These are phyloP conservation scores for Ceratopteris richardii DNA, from an alignment of 75 land plant genomes.

Conservation along the genomic window DNA sequence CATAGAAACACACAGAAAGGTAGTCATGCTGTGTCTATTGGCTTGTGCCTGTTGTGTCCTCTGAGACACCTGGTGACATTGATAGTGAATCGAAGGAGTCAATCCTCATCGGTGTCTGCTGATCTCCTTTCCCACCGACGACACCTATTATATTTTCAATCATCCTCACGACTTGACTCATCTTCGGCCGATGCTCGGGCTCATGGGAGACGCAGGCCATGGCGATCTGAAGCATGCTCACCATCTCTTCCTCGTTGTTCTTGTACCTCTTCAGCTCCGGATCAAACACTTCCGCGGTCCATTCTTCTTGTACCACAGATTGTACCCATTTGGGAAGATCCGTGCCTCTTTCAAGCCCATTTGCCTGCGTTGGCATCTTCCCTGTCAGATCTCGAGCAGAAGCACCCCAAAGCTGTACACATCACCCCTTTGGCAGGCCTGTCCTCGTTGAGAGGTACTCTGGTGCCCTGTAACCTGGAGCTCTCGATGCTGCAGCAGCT, in stretches of 20 bases:
- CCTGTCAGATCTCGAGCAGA: conserved; percentile 79
- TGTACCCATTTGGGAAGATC: conserved; percentile 64
- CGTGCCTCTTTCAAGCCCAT: conserved; percentile 9
- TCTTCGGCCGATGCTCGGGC: conserved; percentile 71
- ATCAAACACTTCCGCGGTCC: conserved; percentile 82
- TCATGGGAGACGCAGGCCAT: conserved; percentile 46
- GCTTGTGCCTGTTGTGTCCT: conserved; percentile 22
- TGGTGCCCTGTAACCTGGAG: conserved; percentile 79
- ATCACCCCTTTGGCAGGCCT: conserved; percentile 57
- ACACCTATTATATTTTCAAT: conserved; percentile 45
- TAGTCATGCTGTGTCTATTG: too few relatives aligned
- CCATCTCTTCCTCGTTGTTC: conserved; percentile 57
- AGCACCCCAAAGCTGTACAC: conserved; percentile 80
- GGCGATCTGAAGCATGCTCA: conserved; percentile 58
- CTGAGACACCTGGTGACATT: conserved; percentile 58
- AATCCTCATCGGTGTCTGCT: conserved; percentile 22
- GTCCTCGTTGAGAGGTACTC: conserved; percentile 48
- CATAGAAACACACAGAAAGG: too few relatives aligned
- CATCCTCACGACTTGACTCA: conserved; percentile 54
- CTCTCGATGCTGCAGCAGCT: conserved; percentile 38
- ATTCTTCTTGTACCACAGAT: conserved; percentile 71
- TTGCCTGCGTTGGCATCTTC: conserved; percentile 48
- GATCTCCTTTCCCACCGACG: neutral
- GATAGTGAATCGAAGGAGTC: conserved; percentile 51
- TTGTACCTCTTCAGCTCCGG: conserved; percentile 50